Base-by-base conservation (phyloP, 2,329 filamentous ascomycete genomes). In the Aureobasidium sp. region DNA sequence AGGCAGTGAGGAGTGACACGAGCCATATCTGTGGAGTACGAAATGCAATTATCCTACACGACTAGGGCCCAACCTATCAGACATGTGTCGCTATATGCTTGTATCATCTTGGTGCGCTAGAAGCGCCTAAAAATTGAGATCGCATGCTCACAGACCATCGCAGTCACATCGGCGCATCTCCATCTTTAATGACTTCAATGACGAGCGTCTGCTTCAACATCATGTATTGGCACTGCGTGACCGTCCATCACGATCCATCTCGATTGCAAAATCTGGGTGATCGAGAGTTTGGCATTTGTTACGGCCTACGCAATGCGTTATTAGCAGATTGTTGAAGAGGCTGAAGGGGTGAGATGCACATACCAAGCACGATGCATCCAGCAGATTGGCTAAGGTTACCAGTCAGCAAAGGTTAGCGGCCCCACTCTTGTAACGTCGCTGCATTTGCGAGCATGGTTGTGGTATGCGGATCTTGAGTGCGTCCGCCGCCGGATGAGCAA, bases 381-480 rank as follows among this genome's bases (percentile, higher is more conserved):
- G 51, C n/a, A 42, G 36, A 23, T 9, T 42, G 51, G 51, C 51
- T 55, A 55, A 55, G 51, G 36, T 55, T 55, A 42, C 23, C 41
- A 42, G 23, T 55, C 10, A 5, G 23, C 15, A 26, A 55, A 10
- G 36, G 23, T 32, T 55, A 55, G 51, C n/a, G 26, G 26, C 23
- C 51, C 51, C 51, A 55, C 51, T 42, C 15, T 3, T 42, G 13
- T 32, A 55, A 55, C 51, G 51, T 55, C 15, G 23, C 15, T 55
- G 51, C 51, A 55, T 23, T 17, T 55, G 51, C 37, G 37, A 41
- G 48, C 48, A 53, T 53, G 23, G 15, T 5, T 17, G 7, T 48
- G 7, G 51, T 17, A 39, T 52, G 20, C 37, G 51, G n/a, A 42
- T 55, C 26, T 29, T 23, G 15, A 29, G 17, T 15, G 4, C 20